phyloP scores from a whole-genome alignment of 202 grass and related monocot genomes.

The Panicum virgatum region DNA sequence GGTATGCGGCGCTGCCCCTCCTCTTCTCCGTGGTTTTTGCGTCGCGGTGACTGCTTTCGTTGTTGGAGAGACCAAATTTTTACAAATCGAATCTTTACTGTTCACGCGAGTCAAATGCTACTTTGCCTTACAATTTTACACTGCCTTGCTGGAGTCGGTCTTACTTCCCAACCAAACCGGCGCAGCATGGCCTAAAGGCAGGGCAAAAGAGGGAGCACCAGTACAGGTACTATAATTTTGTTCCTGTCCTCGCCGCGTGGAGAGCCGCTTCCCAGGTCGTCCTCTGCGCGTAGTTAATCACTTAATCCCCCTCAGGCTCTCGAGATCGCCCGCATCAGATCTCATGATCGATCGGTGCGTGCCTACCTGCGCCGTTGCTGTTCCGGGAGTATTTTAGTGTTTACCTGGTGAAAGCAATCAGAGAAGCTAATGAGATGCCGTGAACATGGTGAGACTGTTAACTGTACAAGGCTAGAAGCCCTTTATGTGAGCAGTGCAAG shows the following conservation, averaged over 20 bases:
- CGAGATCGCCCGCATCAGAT: neutral
- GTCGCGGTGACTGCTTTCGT: too few species aligned
- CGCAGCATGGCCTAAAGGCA: neutral
- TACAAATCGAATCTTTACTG: too few species aligned
- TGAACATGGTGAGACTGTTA: neutral
- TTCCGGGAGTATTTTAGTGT: neutral
- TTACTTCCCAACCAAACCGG: constrained; percentile 1
- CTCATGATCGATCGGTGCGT: constrained; percentile 8
- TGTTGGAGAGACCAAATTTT: too few species aligned
- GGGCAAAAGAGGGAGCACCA: neutral
- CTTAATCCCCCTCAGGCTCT: neutral
- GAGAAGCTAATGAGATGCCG: neutral
- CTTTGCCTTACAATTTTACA: too few species aligned
- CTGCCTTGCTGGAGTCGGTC: too few species aligned
- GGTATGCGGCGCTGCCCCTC: too few species aligned
- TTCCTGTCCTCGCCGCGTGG: constrained; percentile 12
- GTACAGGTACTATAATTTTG: constrained; percentile 15
- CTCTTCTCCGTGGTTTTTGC: too few species aligned
- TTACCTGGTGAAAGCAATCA: neutral
- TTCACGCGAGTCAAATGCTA: too few species aligned
- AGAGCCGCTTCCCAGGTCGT: neutral
- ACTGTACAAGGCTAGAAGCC: too few species aligned
- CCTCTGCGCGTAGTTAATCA: neutral
- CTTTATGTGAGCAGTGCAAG: neutral
- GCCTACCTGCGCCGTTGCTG: neutral